Evolutionary conservation across 805 yeast species (phyloP), one percentile per base, ranked within the genome.

Genomic region (Spathaspora passalidarum): DNA sequence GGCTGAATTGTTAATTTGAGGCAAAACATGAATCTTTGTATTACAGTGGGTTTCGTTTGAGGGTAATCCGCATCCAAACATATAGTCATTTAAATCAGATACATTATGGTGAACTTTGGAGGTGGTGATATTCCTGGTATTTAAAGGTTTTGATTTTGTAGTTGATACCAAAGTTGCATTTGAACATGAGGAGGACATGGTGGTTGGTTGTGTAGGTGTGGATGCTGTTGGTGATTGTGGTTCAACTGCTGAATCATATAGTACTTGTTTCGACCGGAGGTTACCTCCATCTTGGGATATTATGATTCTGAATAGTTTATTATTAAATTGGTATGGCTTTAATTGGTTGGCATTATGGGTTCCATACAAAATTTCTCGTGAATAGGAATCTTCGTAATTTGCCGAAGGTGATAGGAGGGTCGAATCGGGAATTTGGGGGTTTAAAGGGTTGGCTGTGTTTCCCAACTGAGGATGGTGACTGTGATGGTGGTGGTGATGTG

Each of bases 1-100:
- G 2, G 69, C 62, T 55, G 61, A 61, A 21, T 65, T 62, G 19
- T 69, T 62, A 16, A 76, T 52, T 1, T 69, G 57, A 1, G 81
- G 81, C 14, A 79, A 57, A 38, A 64, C 51, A 56, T 79, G 82
- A 2, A 79, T 54, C 49, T 79, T 79, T 4, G 79, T 74, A 10
- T 72, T 59, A 18, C 69, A 58, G 16, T 65, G 63, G 14, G 66
- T 59, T 45, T 79, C 81, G 47, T 68, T 75, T 6, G 76, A 62
- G 7, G 80, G 78, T 25, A 79, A 61, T 0, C 84, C 83, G 43
- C 78, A 73, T 10, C 84, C 84, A 59, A 79, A 79, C 78, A 79
- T 76, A 51, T 70, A 76, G 46, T 75, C 75, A 21, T 76, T 69
- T 17, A 79, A 53, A 48, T 79, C 82, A 45, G 61, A 63, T 18